Conservation (phyloP, 306 rosid genomes). For the Rosa rugosa region DNA sequence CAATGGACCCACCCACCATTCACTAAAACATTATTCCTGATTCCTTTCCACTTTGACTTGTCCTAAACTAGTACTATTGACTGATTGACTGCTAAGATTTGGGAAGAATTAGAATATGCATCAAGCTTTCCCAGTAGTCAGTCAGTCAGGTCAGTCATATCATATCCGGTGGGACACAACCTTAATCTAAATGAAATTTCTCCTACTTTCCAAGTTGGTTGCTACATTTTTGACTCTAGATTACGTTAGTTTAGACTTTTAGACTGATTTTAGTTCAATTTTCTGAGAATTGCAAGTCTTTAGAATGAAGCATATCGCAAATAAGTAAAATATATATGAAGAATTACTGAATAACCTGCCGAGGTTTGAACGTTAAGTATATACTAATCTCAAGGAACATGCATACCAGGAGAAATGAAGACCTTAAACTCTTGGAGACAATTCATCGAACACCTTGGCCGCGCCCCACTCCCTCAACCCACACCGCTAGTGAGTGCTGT, state of each 20-base stretch:
- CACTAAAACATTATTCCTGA: neutral
- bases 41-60: neutral
- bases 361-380: neutral
- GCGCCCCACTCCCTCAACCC: neutral
- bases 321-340: neutral
- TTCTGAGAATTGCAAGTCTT: neutral
- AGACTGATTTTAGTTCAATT: neutral
- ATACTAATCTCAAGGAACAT: neutral
- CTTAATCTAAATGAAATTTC: neutral
- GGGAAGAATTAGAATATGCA: neutral
- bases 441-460: neutral
- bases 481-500: neutral
- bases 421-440: neutral
- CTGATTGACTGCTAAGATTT: neutral
- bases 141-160: neutral
- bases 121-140: neutral
- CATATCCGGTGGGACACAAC: neutral
- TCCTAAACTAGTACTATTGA: neutral
- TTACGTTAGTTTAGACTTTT: neutral
- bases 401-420: neutral
- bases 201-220: neutral
- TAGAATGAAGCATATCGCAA: neutral
- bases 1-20: slow-evolving; percentile 13
- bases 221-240: neutral
- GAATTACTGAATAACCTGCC: neutral